phyloP scores from a whole-genome alignment of 2,329 filamentous ascomycete species.

The Myriangium duriaei region DNA sequence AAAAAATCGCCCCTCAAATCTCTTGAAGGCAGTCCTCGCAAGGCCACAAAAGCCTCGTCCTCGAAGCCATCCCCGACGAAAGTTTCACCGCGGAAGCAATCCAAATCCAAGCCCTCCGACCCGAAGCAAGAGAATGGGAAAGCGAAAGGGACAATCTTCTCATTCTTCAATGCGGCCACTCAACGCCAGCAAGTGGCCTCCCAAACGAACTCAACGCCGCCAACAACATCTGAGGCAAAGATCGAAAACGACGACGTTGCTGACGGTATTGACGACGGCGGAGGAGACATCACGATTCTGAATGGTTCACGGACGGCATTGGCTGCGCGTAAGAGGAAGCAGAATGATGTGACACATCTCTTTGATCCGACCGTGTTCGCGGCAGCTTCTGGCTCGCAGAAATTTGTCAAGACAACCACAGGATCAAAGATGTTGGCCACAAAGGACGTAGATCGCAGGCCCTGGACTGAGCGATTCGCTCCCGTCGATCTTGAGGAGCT shows the following conservation, averaged over 20 bases:
- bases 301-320: conserved; percentile 22
- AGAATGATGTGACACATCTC: conserved; percentile 7
- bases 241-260: conserved; percentile 18
- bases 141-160: conserved; percentile 32
- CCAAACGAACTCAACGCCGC: conserved; percentile 26
- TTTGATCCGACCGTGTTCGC: conserved; percentile 2
- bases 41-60: not conserved
- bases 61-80: conserved; percentile 13
- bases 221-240: conserved; percentile 28
- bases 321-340: conserved; percentile 24
- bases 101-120: not conserved
- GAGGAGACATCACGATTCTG: conserved; percentile 15
- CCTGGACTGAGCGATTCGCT: conserved; percentile 80
- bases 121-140: conserved; percentile 20
- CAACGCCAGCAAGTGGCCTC: conserved; percentile 24
- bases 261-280: conserved; percentile 22
- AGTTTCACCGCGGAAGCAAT: conserved; percentile 6
- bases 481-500: conserved; percentile 68
- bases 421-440: conserved; percentile 23
- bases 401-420: conserved; percentile 30
- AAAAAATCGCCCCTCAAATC: conserved; percentile 13
- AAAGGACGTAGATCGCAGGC: conserved; percentile 42
- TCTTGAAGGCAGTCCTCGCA: conserved; percentile 1
- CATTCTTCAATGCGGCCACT: conserved; percentile 36
- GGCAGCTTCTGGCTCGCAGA: conserved; percentile 20